phyloP scores from a whole-genome alignment of 2,329 filamentous ascomycete species.

The Penicillium sp. region DNA sequence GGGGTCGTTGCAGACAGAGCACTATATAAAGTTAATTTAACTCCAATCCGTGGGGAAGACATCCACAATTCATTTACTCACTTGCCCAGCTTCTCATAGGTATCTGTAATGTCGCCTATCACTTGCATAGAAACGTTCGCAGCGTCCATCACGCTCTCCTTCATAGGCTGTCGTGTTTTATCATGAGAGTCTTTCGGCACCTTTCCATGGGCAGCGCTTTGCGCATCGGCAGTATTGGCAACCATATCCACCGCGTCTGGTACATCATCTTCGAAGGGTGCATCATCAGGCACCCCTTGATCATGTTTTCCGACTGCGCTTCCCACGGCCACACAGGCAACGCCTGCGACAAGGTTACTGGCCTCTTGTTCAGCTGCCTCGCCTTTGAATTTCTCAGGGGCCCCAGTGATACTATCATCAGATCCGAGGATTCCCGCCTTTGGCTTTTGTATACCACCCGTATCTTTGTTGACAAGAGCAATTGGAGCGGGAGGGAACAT shows the following conservation, averaged over 20 bases:
- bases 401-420: slow-evolving; percentile 74
- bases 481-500: slow-evolving; percentile 78
- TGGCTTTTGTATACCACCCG: slow-evolving; percentile 75
- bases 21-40: slow-evolving; percentile 32
- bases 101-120: slow-evolving; percentile 60
- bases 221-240: slow-evolving; percentile 55
- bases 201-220: slow-evolving; percentile 53
- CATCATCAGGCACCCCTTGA: slow-evolving; percentile 59
- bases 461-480: slow-evolving; percentile 66
- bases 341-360: slow-evolving; percentile 72
- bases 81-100: slow-evolving; percentile 65
- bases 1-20: slow-evolving; percentile 64
- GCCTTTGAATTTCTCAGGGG: slow-evolving; percentile 78
- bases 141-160: slow-evolving; percentile 72
- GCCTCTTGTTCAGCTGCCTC: slow-evolving; percentile 83
- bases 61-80: slow-evolving; percentile 30
- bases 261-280: slow-evolving; percentile 52
- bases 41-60: background rate
- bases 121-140: slow-evolving; percentile 71
- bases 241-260: slow-evolving; percentile 63
- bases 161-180: slow-evolving; percentile 76
- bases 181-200: slow-evolving; percentile 58
- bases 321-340: slow-evolving; percentile 69
- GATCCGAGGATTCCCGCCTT: slow-evolving; percentile 73
- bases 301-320: slow-evolving; percentile 77